These are phyloP conservation scores for Hylodesmum podocarpum DNA, from an alignment of 306 rosid genomes.

Conservation along the genomic window DNA sequence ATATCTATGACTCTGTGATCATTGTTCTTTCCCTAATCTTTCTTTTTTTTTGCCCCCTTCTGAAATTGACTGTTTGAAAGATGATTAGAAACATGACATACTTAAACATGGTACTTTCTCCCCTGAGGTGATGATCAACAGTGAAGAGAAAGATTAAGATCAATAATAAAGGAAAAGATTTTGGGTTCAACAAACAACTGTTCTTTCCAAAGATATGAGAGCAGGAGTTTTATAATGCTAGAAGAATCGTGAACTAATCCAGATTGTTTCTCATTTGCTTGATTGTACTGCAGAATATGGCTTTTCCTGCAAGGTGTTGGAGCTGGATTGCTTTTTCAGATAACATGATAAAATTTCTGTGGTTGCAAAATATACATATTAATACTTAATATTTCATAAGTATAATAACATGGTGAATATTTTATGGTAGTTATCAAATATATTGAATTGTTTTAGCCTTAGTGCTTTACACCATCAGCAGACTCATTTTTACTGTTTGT, in stretches of 20 bases:
- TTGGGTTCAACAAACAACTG: neutral
- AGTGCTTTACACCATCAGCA: neutral
- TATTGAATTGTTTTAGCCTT: neutral
- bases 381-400: neutral
- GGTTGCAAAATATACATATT: neutral
- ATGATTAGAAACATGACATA: neutral
- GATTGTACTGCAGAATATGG: neutral
- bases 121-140: conserved; percentile 6
- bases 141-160: neutral
- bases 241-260: neutral
- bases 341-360: neutral
- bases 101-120: neutral
- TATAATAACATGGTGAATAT: neutral
- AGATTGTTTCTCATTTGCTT: neutral
- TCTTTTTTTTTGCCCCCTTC: neutral
- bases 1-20: neutral
- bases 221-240: neutral
- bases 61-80: neutral
- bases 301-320: conserved; percentile 16
- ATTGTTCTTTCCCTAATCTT: neutral
- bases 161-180: neutral
- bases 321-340: neutral
- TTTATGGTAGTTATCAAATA: neutral
- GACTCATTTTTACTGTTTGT: neutral
- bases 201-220: neutral